Evolutionary conservation across 1,284 basidiomycete species (phyloP), one percentile per base, ranked within the genome.

Genomic region (Fomitopsis palustris): DNA sequence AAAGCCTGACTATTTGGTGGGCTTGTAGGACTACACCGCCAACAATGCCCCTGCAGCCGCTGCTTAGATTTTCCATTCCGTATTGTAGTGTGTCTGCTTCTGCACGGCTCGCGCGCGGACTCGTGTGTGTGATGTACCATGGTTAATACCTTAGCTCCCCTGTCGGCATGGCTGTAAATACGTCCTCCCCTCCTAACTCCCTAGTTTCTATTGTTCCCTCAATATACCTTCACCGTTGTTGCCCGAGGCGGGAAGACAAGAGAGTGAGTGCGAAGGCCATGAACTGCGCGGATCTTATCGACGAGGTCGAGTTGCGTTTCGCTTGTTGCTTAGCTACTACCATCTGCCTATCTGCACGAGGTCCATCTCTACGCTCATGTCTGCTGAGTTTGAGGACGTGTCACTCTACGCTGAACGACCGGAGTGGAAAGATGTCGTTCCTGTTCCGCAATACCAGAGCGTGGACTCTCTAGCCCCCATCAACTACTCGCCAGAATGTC

Each of bases 401-500:
- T 10, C 17, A 7, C 68, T 89, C 17, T 92, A 89, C 65, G 74
- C 83, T 31, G 77, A 90, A 47, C 81, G 85, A 59, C 78, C 81
- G 42, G 86, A 88, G 59, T 97, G 93, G 93, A 73, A 75, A 14
- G 95, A 96, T 69, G 80, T 97, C 38, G 75, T 75, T 2, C 93
- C 95, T 1, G 70, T 95, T 16, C 78, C 83, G n/a, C 95, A 97
- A 69, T 88, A 91, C 62, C 93, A 96, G 63, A 81, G 81, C 23
- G 76, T 83, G 27, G 83, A 85, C 61, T 89, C 93, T 0, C 79
- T 97, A 42, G 93, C 93, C 0, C 91, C 93, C 1, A 97, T 97
- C 71, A 87, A 94, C 72, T 97, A 97, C 70, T 85, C 85, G 5
- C 78, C 81, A 52, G 87, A 94, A 78, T 97, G 95, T 96, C 64